Conservation (phyloP, 2,329 filamentous ascomycete species). For the Incumbomyces lentus region DNA sequence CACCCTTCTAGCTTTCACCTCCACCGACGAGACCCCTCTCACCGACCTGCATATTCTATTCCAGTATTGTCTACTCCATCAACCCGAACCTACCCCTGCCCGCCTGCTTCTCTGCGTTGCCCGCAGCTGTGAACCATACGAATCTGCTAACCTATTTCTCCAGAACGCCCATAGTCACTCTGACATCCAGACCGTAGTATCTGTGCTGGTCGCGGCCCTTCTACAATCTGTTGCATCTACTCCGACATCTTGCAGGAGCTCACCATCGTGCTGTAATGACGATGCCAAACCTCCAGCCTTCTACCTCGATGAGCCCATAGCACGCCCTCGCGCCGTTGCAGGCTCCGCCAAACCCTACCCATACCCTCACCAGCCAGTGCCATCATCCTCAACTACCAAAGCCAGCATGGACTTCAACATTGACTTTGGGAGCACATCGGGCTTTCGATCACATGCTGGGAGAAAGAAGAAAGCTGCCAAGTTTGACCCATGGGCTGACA, state of each 20-base stretch:
- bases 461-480: conserved; percentile 42
- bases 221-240: conserved; percentile 11
- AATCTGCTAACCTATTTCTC: conserved; percentile 2
- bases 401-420: conserved; percentile 22
- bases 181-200: conserved; percentile 9
- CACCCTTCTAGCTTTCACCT: conserved; percentile 14
- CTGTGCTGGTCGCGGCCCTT: conserved; percentile 21
- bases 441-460: conserved; percentile 19
- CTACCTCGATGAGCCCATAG: neutral
- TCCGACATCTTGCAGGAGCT: conserved; percentile 15
- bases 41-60: neutral
- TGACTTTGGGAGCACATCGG: conserved; percentile 30
- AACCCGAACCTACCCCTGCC: neutral
- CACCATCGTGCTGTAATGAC: conserved; percentile 36
- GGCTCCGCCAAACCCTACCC: neutral
- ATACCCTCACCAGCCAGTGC: neutral
- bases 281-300: conserved; percentile 35
- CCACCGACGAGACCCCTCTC: conserved; percentile 9
- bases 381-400: neutral
- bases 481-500: conserved; percentile 33
- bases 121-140: conserved; percentile 2
- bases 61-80: too few species aligned
- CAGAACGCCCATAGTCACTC: neutral
- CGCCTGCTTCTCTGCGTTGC: neutral
- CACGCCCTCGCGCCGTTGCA: neutral